Evolutionary conservation across 306 rosid genomes (phyloP).

Genomic region (Leucaena leucocephala): DNA sequence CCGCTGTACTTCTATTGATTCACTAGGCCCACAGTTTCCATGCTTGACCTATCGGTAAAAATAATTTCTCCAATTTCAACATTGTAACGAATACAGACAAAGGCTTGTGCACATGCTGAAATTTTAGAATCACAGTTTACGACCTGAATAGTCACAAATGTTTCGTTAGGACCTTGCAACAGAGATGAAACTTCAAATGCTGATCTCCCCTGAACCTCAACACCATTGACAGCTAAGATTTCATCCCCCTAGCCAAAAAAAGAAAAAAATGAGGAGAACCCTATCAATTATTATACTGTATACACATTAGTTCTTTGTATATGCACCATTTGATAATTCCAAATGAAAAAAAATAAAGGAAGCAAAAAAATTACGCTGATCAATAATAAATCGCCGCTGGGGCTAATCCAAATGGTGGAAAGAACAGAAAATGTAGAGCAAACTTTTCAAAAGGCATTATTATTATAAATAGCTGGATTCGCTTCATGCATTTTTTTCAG

Average conservation of each 20-base stretch:
- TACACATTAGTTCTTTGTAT: constrained; percentile 1
- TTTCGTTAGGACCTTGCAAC: constrained; percentile 92
- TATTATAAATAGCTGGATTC: not conserved
- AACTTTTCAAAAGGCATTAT: constrained; percentile 14
- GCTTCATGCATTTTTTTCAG: not conserved
- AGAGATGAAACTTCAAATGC: constrained; percentile 89
- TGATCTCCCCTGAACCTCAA: constrained; percentile 75
- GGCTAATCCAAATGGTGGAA: not conserved
- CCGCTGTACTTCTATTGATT: constrained; percentile 72
- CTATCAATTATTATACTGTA: not conserved
- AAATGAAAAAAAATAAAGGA: not conserved
- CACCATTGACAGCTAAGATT: constrained; percentile 82
- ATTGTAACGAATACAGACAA: constrained; percentile 34
- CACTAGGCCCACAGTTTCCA: constrained; percentile 88
- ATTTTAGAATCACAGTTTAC: constrained; percentile 56
- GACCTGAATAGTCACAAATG: constrained; percentile 86
- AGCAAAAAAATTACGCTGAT: constrained; percentile 10
- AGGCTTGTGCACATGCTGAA: constrained; percentile 39
- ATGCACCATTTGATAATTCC: not conserved
- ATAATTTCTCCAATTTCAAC: constrained; percentile 39
- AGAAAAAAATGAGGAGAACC: constrained; percentile 24
- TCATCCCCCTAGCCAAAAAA: constrained; percentile 77
- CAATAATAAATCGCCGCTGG: not conserved
- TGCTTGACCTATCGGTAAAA: constrained; percentile 73
- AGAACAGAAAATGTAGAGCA: not conserved